Evolutionary conservation across 2,329 filamentous ascomycete species (phyloP).

Genomic region (Leptosphaerulina australis): DNA sequence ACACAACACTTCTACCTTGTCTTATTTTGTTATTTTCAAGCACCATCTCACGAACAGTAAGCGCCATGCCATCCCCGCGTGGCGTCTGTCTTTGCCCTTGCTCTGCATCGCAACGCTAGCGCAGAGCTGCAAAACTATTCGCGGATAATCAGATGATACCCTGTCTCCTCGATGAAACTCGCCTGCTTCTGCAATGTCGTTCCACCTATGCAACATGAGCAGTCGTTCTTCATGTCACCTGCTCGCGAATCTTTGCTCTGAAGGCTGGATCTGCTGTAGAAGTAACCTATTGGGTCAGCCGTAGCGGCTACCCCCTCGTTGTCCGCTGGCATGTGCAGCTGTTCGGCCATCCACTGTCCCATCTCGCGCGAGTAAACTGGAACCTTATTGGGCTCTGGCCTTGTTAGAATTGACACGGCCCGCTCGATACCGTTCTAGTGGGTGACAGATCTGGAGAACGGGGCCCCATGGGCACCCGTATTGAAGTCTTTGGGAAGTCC

Average conservation of each 20-base stretch:
- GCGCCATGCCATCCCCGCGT: constrained; percentile 9
- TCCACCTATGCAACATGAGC: constrained; percentile 5
- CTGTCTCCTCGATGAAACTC: constrained; percentile 4
- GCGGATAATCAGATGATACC: constrained; percentile 12
- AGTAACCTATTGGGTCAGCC: background rate
- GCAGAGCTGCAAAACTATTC: constrained; percentile 7
- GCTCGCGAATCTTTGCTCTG: background rate
- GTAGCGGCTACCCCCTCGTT: background rate
- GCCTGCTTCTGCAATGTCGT: constrained; percentile 1
- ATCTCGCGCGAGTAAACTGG: background rate
- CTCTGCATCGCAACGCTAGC: constrained; percentile 7
- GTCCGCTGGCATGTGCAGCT: background rate
- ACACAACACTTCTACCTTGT: background rate
- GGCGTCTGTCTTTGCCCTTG: constrained; percentile 1
- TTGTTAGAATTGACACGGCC: constrained; percentile 7
- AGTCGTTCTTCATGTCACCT: background rate
- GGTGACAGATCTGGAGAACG: constrained; percentile 4
- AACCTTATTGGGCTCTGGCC: constrained; percentile 9
- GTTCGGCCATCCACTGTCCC: background rate
- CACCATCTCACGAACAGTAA: background rate
- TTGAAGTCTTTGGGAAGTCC: background rate
- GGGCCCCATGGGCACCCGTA: constrained; percentile 15
- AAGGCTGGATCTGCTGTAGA: background rate
- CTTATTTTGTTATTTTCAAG: background rate
- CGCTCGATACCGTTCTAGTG: constrained; percentile 16